phyloP scores from a whole-genome alignment of 768 basidiomycete species.

The Panus rudis region DNA sequence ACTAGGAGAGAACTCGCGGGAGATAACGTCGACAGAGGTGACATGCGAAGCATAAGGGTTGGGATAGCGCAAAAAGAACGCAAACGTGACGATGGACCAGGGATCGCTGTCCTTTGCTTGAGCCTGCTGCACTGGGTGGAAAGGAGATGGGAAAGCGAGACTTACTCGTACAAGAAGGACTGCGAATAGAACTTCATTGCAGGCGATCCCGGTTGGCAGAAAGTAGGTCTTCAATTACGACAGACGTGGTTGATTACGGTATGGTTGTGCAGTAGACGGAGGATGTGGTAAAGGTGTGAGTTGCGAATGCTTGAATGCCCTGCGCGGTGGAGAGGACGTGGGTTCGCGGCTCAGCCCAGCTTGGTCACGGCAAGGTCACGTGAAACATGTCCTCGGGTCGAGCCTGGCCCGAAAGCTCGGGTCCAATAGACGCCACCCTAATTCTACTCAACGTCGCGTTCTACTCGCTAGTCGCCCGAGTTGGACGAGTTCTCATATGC shows the following conservation, averaged over 20 bases:
- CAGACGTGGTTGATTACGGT: neutral
- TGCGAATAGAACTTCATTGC: conserved; percentile 49
- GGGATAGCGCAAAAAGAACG: conserved; percentile 92
- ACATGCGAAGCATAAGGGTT: conserved; percentile 94
- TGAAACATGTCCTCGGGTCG: no score
- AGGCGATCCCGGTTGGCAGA: conserved; percentile 29
- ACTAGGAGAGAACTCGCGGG: conserved; percentile 62
- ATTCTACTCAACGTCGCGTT: no score
- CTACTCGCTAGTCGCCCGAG: no score
- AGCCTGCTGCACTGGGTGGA: neutral
- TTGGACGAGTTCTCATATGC: no score
- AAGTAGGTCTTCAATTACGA: neutral
- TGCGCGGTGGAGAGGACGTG: no score
- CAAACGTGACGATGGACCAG: conserved; percentile 87
- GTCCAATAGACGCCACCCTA: no score
- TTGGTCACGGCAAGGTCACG: no score
- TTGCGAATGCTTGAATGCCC: no score
- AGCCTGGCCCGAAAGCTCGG: no score
- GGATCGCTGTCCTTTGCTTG: conserved; percentile 58
- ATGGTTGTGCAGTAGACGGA: neutral
- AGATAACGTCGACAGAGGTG: conserved; percentile 91
- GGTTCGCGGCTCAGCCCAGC: no score
- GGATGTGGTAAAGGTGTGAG: no score
- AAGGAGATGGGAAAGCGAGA: conserved; percentile 9
- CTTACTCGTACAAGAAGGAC: conserved; percentile 52